phyloP scores from a whole-genome alignment of 306 rosid genomes.

The Gynostemma pentaphyllum region DNA sequence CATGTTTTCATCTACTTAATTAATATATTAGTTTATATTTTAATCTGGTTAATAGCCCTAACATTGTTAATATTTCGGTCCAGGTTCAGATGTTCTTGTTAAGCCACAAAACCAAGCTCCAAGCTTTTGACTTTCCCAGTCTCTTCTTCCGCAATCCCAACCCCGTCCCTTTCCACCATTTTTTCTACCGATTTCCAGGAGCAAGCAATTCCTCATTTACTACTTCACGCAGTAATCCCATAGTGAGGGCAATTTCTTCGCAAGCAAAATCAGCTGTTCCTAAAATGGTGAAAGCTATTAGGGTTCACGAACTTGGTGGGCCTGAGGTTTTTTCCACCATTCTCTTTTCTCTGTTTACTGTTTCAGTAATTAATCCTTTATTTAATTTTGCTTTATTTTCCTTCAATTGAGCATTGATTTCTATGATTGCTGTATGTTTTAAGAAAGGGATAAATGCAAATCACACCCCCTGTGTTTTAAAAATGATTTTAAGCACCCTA shows the following conservation, averaged over 20 bases:
- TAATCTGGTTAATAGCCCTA: too few species aligned
- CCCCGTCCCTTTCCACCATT: neutral
- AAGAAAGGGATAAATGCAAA: neutral
- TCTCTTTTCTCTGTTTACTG: neutral
- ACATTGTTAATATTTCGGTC: too few species aligned
- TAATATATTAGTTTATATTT: too few species aligned
- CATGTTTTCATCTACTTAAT: too few species aligned
- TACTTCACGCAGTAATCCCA: neutral
- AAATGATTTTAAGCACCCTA: too few species aligned
- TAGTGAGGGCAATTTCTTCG: neutral
- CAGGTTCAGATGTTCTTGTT: neutral
- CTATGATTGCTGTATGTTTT: neutral
- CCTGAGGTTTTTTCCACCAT: conserved; percentile 33
- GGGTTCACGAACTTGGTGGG: conserved; percentile 57
- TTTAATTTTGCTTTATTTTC: neutral
- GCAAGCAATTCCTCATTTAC: neutral
- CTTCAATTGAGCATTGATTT: neutral
- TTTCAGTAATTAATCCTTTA: neutral
- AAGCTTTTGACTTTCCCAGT: neutral
- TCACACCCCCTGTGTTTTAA: too few species aligned
- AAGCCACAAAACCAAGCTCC: neutral
- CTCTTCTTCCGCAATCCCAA: neutral
- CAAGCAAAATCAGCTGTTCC: neutral
- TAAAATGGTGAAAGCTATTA: conserved; percentile 59
- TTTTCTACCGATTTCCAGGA: neutral